Evolutionary conservation across 768 basidiomycete genomes (phyloP).

Genomic region (Suillus cothurnatus): DNA sequence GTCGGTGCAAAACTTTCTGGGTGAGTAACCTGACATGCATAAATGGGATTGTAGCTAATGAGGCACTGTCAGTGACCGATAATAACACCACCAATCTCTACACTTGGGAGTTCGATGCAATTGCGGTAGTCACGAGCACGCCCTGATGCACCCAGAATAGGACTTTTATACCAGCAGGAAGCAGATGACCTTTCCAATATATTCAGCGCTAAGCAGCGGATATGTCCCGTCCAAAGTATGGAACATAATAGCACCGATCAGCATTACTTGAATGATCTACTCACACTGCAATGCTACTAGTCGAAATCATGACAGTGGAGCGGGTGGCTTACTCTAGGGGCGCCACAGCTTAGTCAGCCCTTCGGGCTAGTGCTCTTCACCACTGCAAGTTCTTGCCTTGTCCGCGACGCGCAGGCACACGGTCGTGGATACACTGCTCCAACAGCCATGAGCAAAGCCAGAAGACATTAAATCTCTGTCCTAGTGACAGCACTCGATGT

Average conservation of each 20-base stretch:
- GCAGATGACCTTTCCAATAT: not conserved
- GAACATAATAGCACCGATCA: conserved; percentile 10
- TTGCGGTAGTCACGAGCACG: not conserved
- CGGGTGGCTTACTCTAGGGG: too few relatives aligned
- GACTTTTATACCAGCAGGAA: too few relatives aligned
- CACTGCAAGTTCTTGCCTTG: too few relatives aligned
- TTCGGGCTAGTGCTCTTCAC: too few relatives aligned
- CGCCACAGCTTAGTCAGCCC: too few relatives aligned
- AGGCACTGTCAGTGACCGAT: not conserved
- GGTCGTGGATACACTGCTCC: too few relatives aligned
- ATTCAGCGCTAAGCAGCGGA: conserved; percentile 27
- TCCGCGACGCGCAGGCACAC: too few relatives aligned
- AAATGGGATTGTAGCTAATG: not conserved
- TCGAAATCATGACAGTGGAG: conserved; percentile 8
- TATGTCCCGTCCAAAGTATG: conserved; percentile 4
- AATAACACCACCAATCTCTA: not conserved
- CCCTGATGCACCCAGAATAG: not conserved
- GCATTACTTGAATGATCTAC: not conserved
- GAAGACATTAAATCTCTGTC: conserved; percentile 39
- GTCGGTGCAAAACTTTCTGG: not conserved
- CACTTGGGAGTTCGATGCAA: not conserved
- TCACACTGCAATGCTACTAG: conserved; percentile 9
- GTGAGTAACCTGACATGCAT: not conserved
- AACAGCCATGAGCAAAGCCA: conserved; percentile 30
- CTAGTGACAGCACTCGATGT: conserved; percentile 49